Percentiles rank a stretch among this genome's conserved stretches.
phyloP scores from a whole-genome alignment of 108 stramenopile species.

The Stephanodiscus triporus region DNA sequence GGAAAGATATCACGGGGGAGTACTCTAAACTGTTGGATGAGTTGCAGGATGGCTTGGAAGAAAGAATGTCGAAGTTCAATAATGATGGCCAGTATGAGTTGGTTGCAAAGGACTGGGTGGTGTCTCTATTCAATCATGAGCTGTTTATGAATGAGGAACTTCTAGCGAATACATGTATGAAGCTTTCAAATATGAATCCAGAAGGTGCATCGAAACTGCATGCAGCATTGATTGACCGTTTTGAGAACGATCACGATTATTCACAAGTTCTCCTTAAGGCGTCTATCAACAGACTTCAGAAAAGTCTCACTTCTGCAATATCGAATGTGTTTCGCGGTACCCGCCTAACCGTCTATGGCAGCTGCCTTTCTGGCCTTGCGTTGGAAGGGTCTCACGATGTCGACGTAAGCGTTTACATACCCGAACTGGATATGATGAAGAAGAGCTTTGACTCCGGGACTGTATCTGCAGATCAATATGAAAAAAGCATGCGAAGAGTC shows the following conservation, averaged over 20 bases:
- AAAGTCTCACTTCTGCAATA: slow-evolving; percentile 29
- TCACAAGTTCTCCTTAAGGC: slow-evolving; percentile 22
- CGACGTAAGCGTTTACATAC: slow-evolving; percentile 66
- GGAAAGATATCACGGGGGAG: slow-evolving; percentile 9
- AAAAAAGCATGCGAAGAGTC: slow-evolving; percentile 55
- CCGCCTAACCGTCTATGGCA: slow-evolving; percentile 71
- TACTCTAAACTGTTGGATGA: slow-evolving; percentile 26
- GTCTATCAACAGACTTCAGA: slow-evolving; percentile 25
- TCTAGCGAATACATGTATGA: slow-evolving; percentile 28
- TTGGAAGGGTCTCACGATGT: slow-evolving; percentile 76
- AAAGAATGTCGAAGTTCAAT: slow-evolving; percentile 14
- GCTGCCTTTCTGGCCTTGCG: slow-evolving; percentile 70
- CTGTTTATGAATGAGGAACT: slow-evolving; percentile 11
- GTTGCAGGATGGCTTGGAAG: slow-evolving; percentile 7
- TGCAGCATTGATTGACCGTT: slow-evolving; percentile 19
- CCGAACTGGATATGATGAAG: slow-evolving; percentile 45
- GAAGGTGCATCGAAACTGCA: slow-evolving; percentile 17
- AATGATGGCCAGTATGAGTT: slow-evolving; percentile 17
- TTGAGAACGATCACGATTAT: slow-evolving; percentile 22
- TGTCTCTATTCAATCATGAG: slow-evolving; percentile 21
- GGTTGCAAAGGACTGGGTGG: slow-evolving; percentile 22
- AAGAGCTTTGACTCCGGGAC: slow-evolving; percentile 54
- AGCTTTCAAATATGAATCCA: slow-evolving; percentile 2
- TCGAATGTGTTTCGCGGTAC: slow-evolving; percentile 25
- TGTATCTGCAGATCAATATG: slow-evolving; percentile 49